Base-by-base conservation (phyloP, 495 filamentous ascomycete genomes). In the Tricharina praecox region DNA sequence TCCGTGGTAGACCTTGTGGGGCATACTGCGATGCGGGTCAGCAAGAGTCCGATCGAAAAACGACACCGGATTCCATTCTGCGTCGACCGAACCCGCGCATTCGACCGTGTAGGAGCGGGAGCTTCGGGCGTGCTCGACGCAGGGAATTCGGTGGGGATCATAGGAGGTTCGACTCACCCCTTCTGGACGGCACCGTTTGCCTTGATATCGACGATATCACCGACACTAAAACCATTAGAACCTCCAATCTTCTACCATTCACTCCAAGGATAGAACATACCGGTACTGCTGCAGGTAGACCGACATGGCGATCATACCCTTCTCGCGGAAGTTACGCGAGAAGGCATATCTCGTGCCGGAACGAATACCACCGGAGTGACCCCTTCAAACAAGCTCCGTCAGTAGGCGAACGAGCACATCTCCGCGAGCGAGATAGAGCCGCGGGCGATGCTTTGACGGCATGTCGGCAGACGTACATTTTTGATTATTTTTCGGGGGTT, bases 1-100 rank as follows among this genome's bases (percentile, higher is more conserved):
- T 62, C 86, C 86, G 73, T 94, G 86, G 79, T 92, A 94, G 70
- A 93, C 81, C 75, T 95, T 95, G 80, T 88, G 83, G 60, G 88
- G 87, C 85, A 93, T 88, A 73, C 84, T 88, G 64, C 15, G 45
- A 2, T 40, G 5, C 34, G 40, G n/a, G n/a, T n/a, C n/a, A n/a
- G 37, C 37, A 15, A 8, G 16, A 41, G 19, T 8, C n/a, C 30
- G n/a, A n/a, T n/a, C n/a, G n/a, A n/a, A n/a, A n/a, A n/a, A n/a
- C n/a, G n/a, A n/a, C n/a, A n/a, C n/a, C n/a, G n/a, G n/a, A n/a
- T n/a, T n/a, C n/a, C n/a, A n/a, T n/a, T n/a, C 30, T 9, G n/a
- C n/a, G n/a, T n/a, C n/a, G n/a, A n/a, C n/a, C n/a, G n/a, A n/a
- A n/a, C n/a, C n/a, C n/a, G n/a, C n/a, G n/a, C n/a, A n/a, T n/a